phyloP scores from a whole-genome alignment of 371 early-diverging fungal genomes.

The Modicella reniformis region DNA sequence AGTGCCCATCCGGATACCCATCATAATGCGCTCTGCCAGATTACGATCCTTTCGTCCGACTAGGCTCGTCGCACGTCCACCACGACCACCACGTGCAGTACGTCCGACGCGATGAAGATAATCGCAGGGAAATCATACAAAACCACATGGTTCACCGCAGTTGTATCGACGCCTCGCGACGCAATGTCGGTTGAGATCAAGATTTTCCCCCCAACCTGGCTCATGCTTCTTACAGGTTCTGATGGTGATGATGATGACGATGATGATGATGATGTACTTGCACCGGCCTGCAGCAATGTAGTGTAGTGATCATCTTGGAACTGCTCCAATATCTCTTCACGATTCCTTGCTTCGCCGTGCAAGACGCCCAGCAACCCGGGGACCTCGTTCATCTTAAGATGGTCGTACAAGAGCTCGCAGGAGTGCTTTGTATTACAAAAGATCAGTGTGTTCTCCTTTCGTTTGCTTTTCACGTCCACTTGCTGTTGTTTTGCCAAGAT shows the following conservation, averaged over 20 bases:
- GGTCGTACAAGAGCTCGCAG: conserved; percentile 69
- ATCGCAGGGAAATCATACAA: conserved; percentile 95
- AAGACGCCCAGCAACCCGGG: conserved; percentile 62
- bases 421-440: conserved; percentile 88
- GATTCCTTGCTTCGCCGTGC: conserved; percentile 64
- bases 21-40: conserved; percentile 81
- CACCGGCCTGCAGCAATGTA: no score
- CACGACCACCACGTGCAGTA: conserved; percentile 89
- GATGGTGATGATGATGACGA: conserved; percentile 1
- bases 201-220: conserved; percentile 56
- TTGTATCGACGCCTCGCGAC: conserved; percentile 93
- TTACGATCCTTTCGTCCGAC: conserved; percentile 80
- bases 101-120: conserved; percentile 97
- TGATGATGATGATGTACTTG: conserved; percentile 14
- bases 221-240: background rate
- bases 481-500: conserved; percentile 73
- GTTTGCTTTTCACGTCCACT: conserved; percentile 19
- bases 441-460: conserved; percentile 69
- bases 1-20: conserved; percentile 72
- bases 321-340: conserved; percentile 58
- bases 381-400: conserved; percentile 68
- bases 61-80: conserved; percentile 87
- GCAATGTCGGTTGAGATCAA: conserved; percentile 95
- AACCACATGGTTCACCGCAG: conserved; percentile 90
- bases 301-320: conserved; percentile 52